phyloP scores from a whole-genome alignment of 345 rosid genomes.

The Moringa oleifera region DNA sequence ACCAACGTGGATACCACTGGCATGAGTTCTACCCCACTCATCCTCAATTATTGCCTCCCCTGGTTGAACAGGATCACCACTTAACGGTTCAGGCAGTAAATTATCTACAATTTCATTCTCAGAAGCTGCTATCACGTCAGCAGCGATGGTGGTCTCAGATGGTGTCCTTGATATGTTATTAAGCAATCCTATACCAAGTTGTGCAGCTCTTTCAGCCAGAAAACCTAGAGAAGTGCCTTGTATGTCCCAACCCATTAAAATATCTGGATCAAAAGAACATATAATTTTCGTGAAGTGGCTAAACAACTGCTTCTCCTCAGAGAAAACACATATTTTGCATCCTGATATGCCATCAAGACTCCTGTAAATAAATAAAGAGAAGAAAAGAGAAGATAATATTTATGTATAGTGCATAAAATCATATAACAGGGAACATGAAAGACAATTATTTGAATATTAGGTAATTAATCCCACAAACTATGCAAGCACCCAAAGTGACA shows the following conservation, averaged over 20 bases:
- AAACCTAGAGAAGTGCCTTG: conserved; percentile 92
- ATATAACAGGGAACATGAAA: not conserved
- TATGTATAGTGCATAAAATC: not conserved
- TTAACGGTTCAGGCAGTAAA: conserved; percentile 31
- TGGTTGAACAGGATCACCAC: conserved; percentile 32
- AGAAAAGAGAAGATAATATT: conserved; percentile 4
- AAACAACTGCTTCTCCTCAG: conserved; percentile 64
- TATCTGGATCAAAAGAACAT: conserved; percentile 67
- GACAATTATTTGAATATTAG: not conserved
- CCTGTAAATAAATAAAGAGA: conserved; percentile 35
- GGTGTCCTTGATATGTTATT: conserved; percentile 74
- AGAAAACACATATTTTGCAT: conserved; percentile 45
- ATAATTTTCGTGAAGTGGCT: conserved; percentile 46
- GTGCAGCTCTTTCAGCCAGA: conserved; percentile 95
- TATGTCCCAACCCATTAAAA: conserved; percentile 89
- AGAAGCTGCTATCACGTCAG: conserved; percentile 27
- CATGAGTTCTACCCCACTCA: conserved; percentile 98
- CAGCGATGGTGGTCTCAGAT: conserved; percentile 27
- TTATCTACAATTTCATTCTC: conserved; percentile 30
- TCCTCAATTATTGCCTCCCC: conserved; percentile 70
- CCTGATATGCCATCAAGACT: conserved; percentile 65
- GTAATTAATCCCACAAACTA: not conserved
- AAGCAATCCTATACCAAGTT: conserved; percentile 81
- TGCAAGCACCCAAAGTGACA: not conserved
- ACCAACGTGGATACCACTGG: conserved; percentile 93